phyloP scores from a whole-genome alignment of 257 asterid species.

The Solanum pimpinellifolium region DNA sequence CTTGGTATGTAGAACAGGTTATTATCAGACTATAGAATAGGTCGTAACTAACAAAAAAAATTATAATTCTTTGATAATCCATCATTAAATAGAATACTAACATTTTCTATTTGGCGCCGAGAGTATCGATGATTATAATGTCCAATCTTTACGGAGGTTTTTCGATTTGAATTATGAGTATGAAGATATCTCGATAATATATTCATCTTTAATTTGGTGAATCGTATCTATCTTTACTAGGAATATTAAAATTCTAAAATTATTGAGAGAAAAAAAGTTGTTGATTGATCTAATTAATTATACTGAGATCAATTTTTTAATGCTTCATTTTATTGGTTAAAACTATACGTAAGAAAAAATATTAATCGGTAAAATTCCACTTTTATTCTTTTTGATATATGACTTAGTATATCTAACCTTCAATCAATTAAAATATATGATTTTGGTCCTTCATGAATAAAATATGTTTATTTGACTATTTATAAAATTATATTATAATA shows the following conservation, averaged over 20 bases:
- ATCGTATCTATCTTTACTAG: neutral
- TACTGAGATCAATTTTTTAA: neutral
- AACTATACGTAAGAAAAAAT: neutral
- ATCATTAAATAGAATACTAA: neutral
- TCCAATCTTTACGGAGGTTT: rapidly evolving
- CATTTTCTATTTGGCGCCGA: neutral
- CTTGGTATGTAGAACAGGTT: no score
- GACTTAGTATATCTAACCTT: no score
- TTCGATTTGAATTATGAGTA: neutral
- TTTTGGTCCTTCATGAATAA: neutral
- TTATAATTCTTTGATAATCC: neutral
- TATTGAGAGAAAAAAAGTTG: neutral
- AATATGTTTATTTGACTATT: neutral
- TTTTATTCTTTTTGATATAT: no score
- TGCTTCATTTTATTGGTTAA: neutral
- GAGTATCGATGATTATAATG: neutral
- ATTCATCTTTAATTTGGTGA: neutral
- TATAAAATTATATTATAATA: neutral
- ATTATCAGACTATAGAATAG: no score
- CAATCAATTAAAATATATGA: neutral
- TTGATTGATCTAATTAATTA: neutral
- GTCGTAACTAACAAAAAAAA: no score
- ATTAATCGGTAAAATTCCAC: neutral
- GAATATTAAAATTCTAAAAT: neutral
- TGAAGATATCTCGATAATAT: neutral